Base-by-base conservation (phyloP, 2,329 filamentous ascomycete genomes). In the Xylariaceae sp. region DNA sequence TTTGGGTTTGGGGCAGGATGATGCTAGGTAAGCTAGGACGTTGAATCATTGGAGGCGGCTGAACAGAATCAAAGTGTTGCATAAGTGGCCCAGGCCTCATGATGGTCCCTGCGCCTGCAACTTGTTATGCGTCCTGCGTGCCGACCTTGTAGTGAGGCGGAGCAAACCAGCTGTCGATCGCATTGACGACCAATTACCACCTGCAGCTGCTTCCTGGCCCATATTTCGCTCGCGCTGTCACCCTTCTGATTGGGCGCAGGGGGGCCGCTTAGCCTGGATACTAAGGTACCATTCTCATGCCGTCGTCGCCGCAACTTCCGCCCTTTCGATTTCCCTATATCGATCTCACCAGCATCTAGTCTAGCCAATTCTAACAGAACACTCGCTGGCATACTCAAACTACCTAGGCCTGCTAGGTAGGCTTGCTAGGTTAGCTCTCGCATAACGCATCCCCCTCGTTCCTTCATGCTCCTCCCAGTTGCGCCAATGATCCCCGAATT, bases 41-140 rank as follows among this genome's bases (percentile, higher is more conserved):
- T 60, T 56, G 53, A 46, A 40, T n/a, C 52, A 60, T 62, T 64
- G 59, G 61, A 64, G 53, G 61, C 61, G 61, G 61, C 61, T 63
- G 61, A 63, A 58, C 45, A 50, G 48, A 48, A 37, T 57, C 40
- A 29, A 41, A 26, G 52, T 34, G 50, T 28, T 56, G 51, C 54
- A 58, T 45, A 47, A 56, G 44, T 43, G 37, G 33, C 49, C 40
- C 33, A 29, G 46, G 36, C 50, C 50, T 41, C 21, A 36, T 23
- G 24, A 37, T 45, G 46, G 45, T 43, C 46, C 49, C 33, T 56
- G 51, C 48, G 36, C 43, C 29, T 53, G 45, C 44, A 56, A 50
- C 49, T 48, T 44, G 40, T 48, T 16, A 34, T 28, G 46, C 40
- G n/a, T 48, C 49, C 24, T 43, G 33, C 33, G 52, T 59, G 48